Evolutionary conservation across 768 basidiomycete genomes (phyloP), one percentile per base, ranked within the genome.

Genomic region (Tulasnella sp.): DNA sequence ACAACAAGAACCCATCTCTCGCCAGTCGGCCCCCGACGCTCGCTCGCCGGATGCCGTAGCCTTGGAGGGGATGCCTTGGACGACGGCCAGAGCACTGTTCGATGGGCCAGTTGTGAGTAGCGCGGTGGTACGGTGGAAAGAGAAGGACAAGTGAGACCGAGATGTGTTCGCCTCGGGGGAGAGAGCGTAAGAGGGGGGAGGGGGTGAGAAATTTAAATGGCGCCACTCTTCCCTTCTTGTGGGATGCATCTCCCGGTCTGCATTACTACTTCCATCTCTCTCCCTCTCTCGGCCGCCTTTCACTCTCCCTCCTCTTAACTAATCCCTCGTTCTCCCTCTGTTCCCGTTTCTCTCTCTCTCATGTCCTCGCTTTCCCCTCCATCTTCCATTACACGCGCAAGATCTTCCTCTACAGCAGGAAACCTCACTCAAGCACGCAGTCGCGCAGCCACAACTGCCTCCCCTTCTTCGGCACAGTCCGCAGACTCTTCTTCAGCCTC

Each of bases 391-490:
- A 77, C 71, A 46, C 39, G 77, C 32, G 72, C 77, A 73, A 39
- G 77, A 61, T 78, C 72, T n/a, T 78, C 77, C 73, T 73, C 77
- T n/a, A 77, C 77, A 10, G 77, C 69, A 70, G 77, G 77, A 26
- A 70, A 70, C 71, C 40, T 77, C 71, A 77, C 77, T 73, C 71
- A 67, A 73, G 77, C 77, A 35, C 69, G 77, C 69, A 70, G 70
- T 48, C 32, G 77, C 35, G 69, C 77, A 40, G 71, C 44, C 70
- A 73, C 77, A 26, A 42, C 55, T 26, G 35, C 32, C 16, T 70
- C 35, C 37, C 78, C 75, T 72, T 70, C 82, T 74, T 82, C 84
- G 78, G 79, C 81, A 72, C 44, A 90, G 0, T 90, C 88, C 70
- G 91, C 90, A 32, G 39, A 46, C 35, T 48, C 29, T 67, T 83